Evolutionary conservation across 1,139 yeast species (phyloP), one percentile per base, ranked within the genome.

Genomic region (Kurtzmaniella quercitrusa): DNA sequence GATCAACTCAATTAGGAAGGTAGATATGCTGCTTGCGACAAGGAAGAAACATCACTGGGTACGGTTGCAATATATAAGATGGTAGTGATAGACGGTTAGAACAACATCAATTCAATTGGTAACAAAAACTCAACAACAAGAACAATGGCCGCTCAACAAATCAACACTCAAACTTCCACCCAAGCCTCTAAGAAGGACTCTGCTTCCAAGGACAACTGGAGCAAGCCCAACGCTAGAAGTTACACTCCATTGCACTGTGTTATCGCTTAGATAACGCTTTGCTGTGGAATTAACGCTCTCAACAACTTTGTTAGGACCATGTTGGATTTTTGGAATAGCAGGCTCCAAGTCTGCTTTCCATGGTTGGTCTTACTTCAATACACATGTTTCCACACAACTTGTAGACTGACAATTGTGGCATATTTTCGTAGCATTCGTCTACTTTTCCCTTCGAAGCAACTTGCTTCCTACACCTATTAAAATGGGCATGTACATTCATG

Each of bases 71-170:
- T 27, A 27, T 27, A 27, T 27, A 27, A 27, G 31, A 27, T n/a
- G 14, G 14, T 27, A n/a, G 12, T 6, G 14, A 27, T n/a, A 3
- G 31, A 27, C 31, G 12, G 5, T n/a, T 27, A 27, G 12, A 27
- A 27, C 12, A 27, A 4, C 31, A 27, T 27, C 31, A 27, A 27
- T 27, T 27, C 31, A 27, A 27, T 11, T 27, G 14, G 31, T 11
- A 27, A 27, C 31, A 27, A 27, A 7, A 6, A 27, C 14, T n/a
- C 9, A 34, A 34, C 37, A 34, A 34, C 17, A 16, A 34, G n/a
- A n/a, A n/a, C 15, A 34, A 34, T 34, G 37, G 37, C 37, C 17
- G 37, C 37, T 16, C 40, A 18, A 39, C 23, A 34, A 34, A 38
- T 17, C 19, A 39, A 27, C 27, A 25, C 39, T 15, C 29, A 15